phyloP scores from a whole-genome alignment of 192 early-diverging fungal species.

The Backusella circina region DNA sequence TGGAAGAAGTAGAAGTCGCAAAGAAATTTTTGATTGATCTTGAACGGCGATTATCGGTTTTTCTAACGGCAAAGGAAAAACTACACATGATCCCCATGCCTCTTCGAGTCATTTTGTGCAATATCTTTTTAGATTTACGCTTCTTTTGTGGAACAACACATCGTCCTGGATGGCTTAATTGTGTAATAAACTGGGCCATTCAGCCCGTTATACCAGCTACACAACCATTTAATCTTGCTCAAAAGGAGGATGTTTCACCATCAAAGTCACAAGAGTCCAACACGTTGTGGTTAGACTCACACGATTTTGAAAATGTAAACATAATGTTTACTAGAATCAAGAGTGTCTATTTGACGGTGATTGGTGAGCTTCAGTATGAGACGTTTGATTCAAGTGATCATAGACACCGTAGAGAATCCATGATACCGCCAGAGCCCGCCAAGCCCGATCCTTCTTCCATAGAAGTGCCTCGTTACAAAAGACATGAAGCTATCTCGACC shows the following conservation, averaged over 20 bases:
- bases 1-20: conserved; percentile 43
- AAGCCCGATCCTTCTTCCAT: not conserved
- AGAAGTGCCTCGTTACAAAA: conserved; percentile 7
- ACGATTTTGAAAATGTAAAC: conserved; percentile 41
- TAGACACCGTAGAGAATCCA: not conserved
- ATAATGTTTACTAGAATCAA: conserved; percentile 34
- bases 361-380: conserved; percentile 12
- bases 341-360: conserved; percentile 24
- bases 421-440: not conserved
- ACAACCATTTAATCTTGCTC: not conserved
- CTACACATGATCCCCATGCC: conserved; percentile 42
- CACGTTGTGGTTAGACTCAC: conserved; percentile 2
- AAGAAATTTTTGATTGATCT: conserved; percentile 58
- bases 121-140: conserved; percentile 51
- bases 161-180: conserved; percentile 49
- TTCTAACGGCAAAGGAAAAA: conserved; percentile 48
- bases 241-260: not conserved
- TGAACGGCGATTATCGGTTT: conserved; percentile 47
- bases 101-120: conserved; percentile 43
- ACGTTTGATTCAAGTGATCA: not conserved
- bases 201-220: conserved; percentile 25
- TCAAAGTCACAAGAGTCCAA: not conserved
- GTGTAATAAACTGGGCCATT: conserved; percentile 47
- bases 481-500: not conserved
- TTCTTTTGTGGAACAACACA: conserved; percentile 55